Conservation (phyloP, 2,329 filamentous ascomycete species). For the Tolypocladium nubicola region DNA sequence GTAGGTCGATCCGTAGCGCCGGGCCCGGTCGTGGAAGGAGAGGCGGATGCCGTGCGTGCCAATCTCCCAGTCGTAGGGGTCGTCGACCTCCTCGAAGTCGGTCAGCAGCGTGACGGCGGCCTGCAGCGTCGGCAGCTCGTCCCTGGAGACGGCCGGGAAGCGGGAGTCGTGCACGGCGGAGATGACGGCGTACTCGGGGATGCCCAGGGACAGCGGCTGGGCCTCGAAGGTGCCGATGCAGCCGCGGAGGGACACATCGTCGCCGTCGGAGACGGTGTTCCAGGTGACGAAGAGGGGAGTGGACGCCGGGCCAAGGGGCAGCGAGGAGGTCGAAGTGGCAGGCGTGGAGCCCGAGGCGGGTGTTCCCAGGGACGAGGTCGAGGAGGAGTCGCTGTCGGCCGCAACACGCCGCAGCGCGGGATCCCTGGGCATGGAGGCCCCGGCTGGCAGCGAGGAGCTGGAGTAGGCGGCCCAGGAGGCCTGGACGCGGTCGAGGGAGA, state of each 20-base stretch:
- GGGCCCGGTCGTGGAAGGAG: slow-evolving; percentile 63
- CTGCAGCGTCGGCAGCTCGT: slow-evolving; percentile 47
- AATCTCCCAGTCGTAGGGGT: slow-evolving; percentile 75
- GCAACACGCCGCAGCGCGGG: slow-evolving; percentile 33
- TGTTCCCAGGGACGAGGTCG: slow-evolving; percentile 24
- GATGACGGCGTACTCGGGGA: slow-evolving; percentile 73
- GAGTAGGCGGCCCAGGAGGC: slow-evolving; percentile 44
- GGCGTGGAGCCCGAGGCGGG: slow-evolving; percentile 33
- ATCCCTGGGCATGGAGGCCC: slow-evolving; percentile 19
- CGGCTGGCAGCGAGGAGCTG: slow-evolving; percentile 7
- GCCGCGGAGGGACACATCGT: slow-evolving; percentile 58
- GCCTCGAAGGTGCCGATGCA: slow-evolving; percentile 94
- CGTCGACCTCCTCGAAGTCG: slow-evolving; percentile 66
- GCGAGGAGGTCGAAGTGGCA: slow-evolving; percentile 32
- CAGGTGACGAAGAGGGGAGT: slow-evolving; percentile 89
- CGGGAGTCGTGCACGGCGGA: slow-evolving; percentile 58
- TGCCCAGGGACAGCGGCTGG: slow-evolving; percentile 59
- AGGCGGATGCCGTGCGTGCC: slow-evolving; percentile 83
- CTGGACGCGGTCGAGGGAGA: slow-evolving; percentile 60
- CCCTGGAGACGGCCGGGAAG: slow-evolving; percentile 42
- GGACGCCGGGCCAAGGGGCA: slow-evolving; percentile 27
- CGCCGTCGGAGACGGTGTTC: slow-evolving; percentile 52
- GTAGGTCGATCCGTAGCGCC: slow-evolving; percentile 77
- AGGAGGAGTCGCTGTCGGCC: slow-evolving; percentile 17
- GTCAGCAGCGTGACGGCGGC: slow-evolving; percentile 74